A percentile compares a stretch with the other conserved stretches of the same genome.
These are phyloP conservation scores for Taphrina flavorubra DNA, from an alignment of 1,139 yeast genomes.

Conservation along the genomic window DNA sequence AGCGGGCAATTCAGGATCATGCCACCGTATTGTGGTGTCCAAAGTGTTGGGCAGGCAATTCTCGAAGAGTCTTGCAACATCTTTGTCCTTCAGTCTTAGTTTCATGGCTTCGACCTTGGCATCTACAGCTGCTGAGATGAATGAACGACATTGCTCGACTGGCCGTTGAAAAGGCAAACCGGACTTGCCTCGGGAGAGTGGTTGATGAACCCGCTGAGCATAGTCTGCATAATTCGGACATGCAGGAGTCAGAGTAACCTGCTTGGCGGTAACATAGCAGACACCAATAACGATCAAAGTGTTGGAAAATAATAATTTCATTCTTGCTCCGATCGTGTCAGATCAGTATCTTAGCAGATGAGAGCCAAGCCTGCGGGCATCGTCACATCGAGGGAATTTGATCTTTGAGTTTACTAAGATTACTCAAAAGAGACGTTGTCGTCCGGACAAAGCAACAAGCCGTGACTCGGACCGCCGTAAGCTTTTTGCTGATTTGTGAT, in stretches of 20 bases:
- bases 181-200: conserved; percentile 43
- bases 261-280: background rate
- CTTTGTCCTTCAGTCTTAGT: conserved; percentile 61
- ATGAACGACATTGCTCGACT: conserved; percentile 71
- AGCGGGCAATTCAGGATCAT: conserved; percentile 55
- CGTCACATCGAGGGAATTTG: too few species aligned
- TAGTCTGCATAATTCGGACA: conserved; percentile 43
- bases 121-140: conserved; percentile 68
- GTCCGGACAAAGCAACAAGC: too few species aligned
- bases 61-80: conserved; percentile 75
- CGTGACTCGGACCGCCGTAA: too few species aligned
- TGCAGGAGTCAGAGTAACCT: conserved; percentile 3
- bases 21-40: conserved; percentile 86
- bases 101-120: conserved; percentile 62
- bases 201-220: conserved; percentile 45
- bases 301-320: background rate
- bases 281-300: background rate
- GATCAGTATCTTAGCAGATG: background rate
- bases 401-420: too few species aligned
- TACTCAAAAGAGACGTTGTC: too few species aligned
- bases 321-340: background rate
- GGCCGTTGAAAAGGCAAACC: conserved; percentile 77
- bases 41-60: conserved; percentile 86
- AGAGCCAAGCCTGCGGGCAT: background rate
- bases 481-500: too few species aligned